Evolutionary conservation across 306 rosid species (phyloP).

Genomic region (Oxytropis ochrocephala): DNA sequence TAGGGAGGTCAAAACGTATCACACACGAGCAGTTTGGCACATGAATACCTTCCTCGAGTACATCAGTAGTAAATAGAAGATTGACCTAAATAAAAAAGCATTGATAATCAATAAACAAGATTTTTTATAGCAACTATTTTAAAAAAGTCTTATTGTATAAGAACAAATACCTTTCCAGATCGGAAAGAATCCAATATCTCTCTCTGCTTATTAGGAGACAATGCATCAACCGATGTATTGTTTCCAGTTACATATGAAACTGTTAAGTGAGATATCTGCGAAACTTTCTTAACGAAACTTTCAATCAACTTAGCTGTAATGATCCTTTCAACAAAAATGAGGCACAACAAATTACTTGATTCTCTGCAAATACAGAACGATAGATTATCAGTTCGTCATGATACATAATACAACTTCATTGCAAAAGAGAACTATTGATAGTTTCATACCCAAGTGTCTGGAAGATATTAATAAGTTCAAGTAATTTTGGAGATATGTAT

Average conservation of each 20-base stretch:
- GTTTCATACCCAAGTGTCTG: slow-evolving; percentile 64
- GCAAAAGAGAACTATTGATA: slow-evolving; percentile 1
- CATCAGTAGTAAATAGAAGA: slow-evolving; percentile 84
- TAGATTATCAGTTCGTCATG: slow-evolving; percentile 16
- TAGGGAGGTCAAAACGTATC: slow-evolving; percentile 89
- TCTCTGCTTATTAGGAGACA: slow-evolving; percentile 62
- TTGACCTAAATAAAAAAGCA: slow-evolving; percentile 59
- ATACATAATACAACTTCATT: not conserved
- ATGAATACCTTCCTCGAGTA: slow-evolving; percentile 93
- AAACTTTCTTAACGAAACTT: slow-evolving; percentile 56
- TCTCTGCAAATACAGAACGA: slow-evolving; percentile 45
- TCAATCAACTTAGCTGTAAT: slow-evolving; percentile 73
- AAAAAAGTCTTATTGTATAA: not conserved
- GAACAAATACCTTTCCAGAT: slow-evolving; percentile 61
- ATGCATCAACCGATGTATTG: slow-evolving; percentile 54
- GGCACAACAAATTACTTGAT: slow-evolving; percentile 58
- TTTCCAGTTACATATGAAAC: slow-evolving; percentile 81
- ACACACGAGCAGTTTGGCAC: slow-evolving; percentile 86
- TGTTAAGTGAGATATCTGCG: slow-evolving; percentile 60
- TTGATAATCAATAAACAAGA: slow-evolving; percentile 24
- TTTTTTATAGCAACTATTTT: slow-evolving; percentile 10
- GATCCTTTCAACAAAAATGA: slow-evolving; percentile 80
- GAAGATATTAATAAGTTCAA: slow-evolving; percentile 64
- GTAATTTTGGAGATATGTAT: slow-evolving; percentile 70
- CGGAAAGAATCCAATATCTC: slow-evolving; percentile 68